These are phyloP conservation scores for Benincasa hispida DNA, from an alignment of 306 rosid species.

Conservation along the genomic window DNA sequence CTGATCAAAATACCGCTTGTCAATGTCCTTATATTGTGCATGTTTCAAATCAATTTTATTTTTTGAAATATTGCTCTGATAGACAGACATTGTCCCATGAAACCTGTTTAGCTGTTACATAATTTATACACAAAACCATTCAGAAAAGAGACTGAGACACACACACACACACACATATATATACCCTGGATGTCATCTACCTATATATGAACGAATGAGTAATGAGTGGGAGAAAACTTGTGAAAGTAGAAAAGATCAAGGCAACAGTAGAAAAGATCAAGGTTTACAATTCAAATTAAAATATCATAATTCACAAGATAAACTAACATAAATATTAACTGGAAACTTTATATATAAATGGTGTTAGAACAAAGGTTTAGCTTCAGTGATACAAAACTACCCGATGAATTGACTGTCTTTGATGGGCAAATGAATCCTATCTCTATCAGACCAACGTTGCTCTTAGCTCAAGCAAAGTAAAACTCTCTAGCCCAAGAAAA, in stretches of 20 bases:
- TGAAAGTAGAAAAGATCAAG: neutral
- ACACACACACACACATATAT: neutral
- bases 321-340: neutral
- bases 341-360: neutral
- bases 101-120: constrained; percentile 53
- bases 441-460: neutral
- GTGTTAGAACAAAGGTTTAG: neutral
- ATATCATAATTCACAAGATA: neutral
- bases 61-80: constrained; percentile 60
- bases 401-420: neutral
- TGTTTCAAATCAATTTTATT: constrained; percentile 77
- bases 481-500: neutral
- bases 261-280: neutral
- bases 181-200: constrained; percentile 3
- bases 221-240: neutral
- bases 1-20: constrained; percentile 79
- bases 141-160: too few species aligned
- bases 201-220: neutral
- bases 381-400: neutral
- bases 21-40: constrained; percentile 82
- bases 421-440: neutral
- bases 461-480: neutral
- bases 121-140: neutral
- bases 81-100: constrained; percentile 68
- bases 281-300: neutral